Conservation (phyloP, 2,329 filamentous ascomycete genomes). For the Curvularia sp. region DNA sequence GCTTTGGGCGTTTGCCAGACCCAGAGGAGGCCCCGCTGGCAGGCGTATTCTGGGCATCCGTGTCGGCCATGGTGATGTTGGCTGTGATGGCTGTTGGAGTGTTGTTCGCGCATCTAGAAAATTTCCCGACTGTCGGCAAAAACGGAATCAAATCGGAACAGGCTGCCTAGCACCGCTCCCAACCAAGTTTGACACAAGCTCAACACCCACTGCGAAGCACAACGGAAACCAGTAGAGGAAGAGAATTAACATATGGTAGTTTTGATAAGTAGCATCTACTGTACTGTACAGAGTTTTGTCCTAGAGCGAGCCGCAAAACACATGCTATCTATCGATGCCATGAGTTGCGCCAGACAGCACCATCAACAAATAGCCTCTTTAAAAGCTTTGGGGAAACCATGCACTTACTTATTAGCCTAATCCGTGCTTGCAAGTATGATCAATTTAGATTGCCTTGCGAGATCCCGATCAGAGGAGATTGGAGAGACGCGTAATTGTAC, state of each 20-base stretch:
- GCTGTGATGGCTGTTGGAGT: conserved; percentile 19
- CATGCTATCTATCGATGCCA: not conserved
- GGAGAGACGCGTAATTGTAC: not conserved
- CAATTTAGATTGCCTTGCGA: too few relatives aligned
- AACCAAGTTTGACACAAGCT: conserved; percentile 1
- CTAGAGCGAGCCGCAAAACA: not conserved
- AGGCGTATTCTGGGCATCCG: conserved; percentile 38
- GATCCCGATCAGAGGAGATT: not conserved
- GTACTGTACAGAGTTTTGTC: not conserved
- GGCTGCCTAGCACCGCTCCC: conserved; percentile 9
- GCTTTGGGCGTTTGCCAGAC: conserved; percentile 38
- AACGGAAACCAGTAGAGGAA: not conserved
- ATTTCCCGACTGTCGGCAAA: conserved; percentile 31
- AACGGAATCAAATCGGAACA: conserved; percentile 29
- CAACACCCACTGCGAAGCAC: conserved; percentile 1
- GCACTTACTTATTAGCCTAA: too few relatives aligned
- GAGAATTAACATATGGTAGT: not conserved
- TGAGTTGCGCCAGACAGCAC: not conserved
- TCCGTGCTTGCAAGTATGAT: too few relatives aligned
- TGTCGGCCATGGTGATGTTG: conserved; percentile 42
- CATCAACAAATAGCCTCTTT: not conserved
- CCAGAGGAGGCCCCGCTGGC: conserved; percentile 31
- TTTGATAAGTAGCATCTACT: not conserved
- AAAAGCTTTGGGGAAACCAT: too few relatives aligned
- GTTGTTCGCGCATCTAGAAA: conserved; percentile 29